A percentile compares a stretch with the other conserved stretches of the same genome.
Evolutionary conservation across 2,329 filamentous ascomycete genomes (phyloP).

Genomic region (Juglanconis juglandina): DNA sequence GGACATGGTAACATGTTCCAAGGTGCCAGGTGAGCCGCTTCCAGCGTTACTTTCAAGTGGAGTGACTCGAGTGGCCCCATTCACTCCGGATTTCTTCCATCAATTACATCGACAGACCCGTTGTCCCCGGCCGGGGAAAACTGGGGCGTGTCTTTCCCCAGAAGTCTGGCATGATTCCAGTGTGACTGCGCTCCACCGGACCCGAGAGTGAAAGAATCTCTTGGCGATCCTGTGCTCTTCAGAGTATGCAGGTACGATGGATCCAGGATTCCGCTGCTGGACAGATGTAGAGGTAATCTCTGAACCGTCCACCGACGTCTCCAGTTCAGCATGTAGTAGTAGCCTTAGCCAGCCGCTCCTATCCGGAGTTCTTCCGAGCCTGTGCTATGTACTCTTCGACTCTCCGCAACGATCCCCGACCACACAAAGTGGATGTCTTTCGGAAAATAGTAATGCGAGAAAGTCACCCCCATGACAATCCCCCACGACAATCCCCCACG

Average conservation of each 20-base stretch:
- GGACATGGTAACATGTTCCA: not conserved
- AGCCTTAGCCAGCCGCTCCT: no score
- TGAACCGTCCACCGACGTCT: no score
- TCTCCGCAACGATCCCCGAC: no score
- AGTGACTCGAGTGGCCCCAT: slow-evolving; percentile 16
- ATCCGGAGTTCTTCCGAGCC: no score
- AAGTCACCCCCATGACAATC: no score
- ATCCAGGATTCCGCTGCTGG: no score
- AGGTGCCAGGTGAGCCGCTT: not conserved
- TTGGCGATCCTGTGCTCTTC: not conserved
- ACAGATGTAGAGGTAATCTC: no score
- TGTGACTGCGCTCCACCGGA: not conserved
- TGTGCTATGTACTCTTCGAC: no score
- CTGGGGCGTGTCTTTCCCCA: not conserved
- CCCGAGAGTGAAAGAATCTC: not conserved
- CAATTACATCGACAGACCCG: slow-evolving; percentile 10
- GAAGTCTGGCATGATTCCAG: not conserved
- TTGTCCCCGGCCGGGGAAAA: slow-evolving; percentile 8
- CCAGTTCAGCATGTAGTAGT: no score
- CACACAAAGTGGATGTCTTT: no score
- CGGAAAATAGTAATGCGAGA: no score
- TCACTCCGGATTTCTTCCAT: slow-evolving; percentile 16
- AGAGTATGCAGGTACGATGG: not conserved
- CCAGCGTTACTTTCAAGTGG: slow-evolving; percentile 3
- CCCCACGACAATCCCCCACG: no score